Percentiles rank a stretch among this genome's conserved stretches.
Evolutionary conservation across 164 flowering plant species (phyloP).

Genomic region (Macadamia tetraphylla): DNA sequence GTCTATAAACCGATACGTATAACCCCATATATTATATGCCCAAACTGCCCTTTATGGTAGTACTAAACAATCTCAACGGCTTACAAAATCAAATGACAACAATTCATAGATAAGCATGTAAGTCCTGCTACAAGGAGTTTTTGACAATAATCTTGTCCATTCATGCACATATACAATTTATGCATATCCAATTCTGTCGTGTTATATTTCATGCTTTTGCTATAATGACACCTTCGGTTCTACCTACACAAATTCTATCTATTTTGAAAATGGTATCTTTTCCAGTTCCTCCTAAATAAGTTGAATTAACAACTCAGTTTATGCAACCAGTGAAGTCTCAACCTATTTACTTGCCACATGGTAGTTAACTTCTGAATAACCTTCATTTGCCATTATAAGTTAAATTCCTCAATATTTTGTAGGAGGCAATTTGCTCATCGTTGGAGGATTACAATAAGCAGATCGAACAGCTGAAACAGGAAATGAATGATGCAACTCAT

Average conservation of each 20-base stretch:
- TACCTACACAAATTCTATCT: not conserved
- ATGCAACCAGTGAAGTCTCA: not conserved
- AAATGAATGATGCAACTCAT: slow-evolving; percentile 98
- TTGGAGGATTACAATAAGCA: slow-evolving; percentile 98
- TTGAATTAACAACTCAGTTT: not conserved
- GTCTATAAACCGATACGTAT: too few species aligned
- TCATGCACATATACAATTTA: too few species aligned
- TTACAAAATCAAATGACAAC: too few species aligned
- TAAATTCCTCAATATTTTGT: slow-evolving; percentile 11
- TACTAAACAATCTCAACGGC: too few species aligned
- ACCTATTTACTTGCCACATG: not conserved
- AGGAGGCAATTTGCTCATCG: slow-evolving; percentile 99
- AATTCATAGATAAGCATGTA: too few species aligned
- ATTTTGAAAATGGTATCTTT: not conserved
- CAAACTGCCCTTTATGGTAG: too few species aligned
- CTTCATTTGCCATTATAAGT: not conserved
- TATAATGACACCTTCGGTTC: not conserved
- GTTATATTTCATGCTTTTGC: not conserved
- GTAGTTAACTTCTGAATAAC: not conserved
- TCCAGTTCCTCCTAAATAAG: not conserved
- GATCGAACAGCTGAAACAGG: slow-evolving; percentile 86
- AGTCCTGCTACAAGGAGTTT: too few species aligned
- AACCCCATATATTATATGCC: too few species aligned
- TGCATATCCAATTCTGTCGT: too few species aligned
- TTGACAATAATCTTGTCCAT: too few species aligned